phyloP scores from a whole-genome alignment of 306 rosid genomes.

The Prinsepia uniflora region DNA sequence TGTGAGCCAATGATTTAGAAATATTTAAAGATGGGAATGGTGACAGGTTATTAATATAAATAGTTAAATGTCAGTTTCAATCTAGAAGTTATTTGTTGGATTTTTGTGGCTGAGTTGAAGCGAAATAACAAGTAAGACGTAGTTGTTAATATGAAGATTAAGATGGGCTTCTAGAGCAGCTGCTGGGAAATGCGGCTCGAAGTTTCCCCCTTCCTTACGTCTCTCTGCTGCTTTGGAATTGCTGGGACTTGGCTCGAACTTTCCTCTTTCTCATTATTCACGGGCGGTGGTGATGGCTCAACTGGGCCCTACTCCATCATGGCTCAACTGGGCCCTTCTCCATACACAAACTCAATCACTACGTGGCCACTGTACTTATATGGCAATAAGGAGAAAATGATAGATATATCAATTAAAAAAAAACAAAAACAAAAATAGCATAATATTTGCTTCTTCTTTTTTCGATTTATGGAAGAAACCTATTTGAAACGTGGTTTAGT shows the following conservation, averaged over 20 bases:
- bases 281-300: conserved; percentile 10
- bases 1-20: background rate
- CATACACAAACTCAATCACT: too few relatives aligned
- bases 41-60: background rate
- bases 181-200: background rate
- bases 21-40: background rate
- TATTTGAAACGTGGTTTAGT: too few relatives aligned
- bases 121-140: background rate
- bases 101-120: background rate
- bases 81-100: conserved; percentile 8
- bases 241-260: background rate
- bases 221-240: conserved; percentile 2
- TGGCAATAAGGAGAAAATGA: too few relatives aligned
- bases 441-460: too few relatives aligned
- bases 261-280: background rate
- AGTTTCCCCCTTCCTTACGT: conserved; percentile 6
- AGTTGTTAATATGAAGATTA: background rate
- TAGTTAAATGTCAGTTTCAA: background rate
- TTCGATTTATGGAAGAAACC: too few relatives aligned
- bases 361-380: too few relatives aligned
- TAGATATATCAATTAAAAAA: too few relatives aligned
- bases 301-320: conserved; percentile 3
- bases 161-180: conserved; percentile 11
- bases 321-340: conserved; percentile 11
- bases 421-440: too few relatives aligned